Base-by-base conservation (phyloP, 352 stramenopile genomes). In the Elongisporangium undulatum region DNA sequence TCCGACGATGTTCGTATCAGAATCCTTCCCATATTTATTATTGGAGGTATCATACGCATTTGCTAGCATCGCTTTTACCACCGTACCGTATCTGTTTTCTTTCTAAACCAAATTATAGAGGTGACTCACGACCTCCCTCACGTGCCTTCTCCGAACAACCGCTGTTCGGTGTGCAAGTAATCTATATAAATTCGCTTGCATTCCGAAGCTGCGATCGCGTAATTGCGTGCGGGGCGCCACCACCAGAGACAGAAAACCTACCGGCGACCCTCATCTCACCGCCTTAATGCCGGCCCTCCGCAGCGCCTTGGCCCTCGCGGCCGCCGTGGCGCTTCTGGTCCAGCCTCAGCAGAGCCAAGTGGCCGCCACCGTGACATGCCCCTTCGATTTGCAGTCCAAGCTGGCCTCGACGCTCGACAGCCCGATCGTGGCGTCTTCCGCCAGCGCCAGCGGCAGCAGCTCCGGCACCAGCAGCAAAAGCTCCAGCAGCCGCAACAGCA, bases 341-440 rank as follows among this genome's bases (percentile, higher is more conserved):
- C 59, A 69, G 51, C 59, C 73, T 21, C 58, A 63, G 29, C 51
- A 63, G 56, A 55, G 64, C 58, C 49, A 65, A 29, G 61, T 59
- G 39, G 69, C 69, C 12, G 54, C 57, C 23, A 73, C 62, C 39
- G 67, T 78, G 23, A 87, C 74, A 58, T 92, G 82, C 57, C 75
- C 76, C 51, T 77, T 92, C 51, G 78, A 76, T 49, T 52, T 90
- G 29, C 82, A 92, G 61, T 78, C 76, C 22, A 26, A 62, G 34
- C 73, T 84, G 16, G 67, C 71, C 51, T 92, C 82, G 22, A 90
- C 82, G 56, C 77, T 92, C 20, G 66, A 65, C 26, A 68, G 81
- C 54, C 82, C 79, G 57, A 82, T 85, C 20, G 65, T 80, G 51
- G 71, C 66, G 10, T 61, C 62, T 20, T 69, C 56, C 39, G 59